Conservation (phyloP, 176 grass and related monocot genomes). For the Canna indica region DNA sequence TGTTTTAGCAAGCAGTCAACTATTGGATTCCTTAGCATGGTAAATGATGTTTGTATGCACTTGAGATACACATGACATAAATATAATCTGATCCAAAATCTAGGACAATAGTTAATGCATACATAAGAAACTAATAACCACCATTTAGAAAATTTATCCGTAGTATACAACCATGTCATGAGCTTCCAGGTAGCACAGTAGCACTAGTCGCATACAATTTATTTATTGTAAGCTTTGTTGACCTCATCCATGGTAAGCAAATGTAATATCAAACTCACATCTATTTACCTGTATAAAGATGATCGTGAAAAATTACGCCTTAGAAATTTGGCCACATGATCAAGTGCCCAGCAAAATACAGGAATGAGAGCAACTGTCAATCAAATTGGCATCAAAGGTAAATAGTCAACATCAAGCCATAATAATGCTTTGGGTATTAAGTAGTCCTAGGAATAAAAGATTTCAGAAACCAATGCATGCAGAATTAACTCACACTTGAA, state of each 20-base stretch:
- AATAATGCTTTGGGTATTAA: constrained; percentile 15
- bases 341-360: constrained; percentile 76
- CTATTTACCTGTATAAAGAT: constrained; percentile 73
- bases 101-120: no score
- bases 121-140: no score
- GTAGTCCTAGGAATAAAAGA: constrained; percentile 20
- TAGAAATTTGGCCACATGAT: constrained; percentile 74
- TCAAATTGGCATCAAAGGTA: constrained; percentile 16
- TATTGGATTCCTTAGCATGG: no score
- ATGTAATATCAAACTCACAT: constrained; percentile 1
- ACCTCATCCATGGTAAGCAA: neutral
- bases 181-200: neutral
- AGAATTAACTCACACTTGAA: constrained; percentile 70
- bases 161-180: neutral
- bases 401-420: constrained; percentile 12
- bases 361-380: constrained; percentile 85
- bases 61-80: no score
- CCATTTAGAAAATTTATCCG: no score
- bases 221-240: neutral
- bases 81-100: no score
- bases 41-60: no score
- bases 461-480: neutral
- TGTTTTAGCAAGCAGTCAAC: no score
- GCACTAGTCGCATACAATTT: no score
- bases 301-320: constrained; percentile 58